Conservation (phyloP, 495 filamentous ascomycete genomes). For the Thermothielavioides terrestris region DNA sequence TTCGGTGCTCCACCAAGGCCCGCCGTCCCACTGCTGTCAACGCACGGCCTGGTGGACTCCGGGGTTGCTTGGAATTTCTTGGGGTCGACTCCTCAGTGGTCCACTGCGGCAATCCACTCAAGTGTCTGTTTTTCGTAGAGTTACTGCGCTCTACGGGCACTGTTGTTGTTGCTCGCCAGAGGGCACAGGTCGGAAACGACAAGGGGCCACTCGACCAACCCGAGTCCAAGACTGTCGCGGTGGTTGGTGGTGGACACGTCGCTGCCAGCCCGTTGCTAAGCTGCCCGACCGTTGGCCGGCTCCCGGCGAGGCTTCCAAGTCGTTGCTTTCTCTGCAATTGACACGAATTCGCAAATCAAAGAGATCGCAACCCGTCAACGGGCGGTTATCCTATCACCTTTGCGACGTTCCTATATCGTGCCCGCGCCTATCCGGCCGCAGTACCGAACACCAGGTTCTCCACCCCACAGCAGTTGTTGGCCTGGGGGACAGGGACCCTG, state of each 20-base stretch:
- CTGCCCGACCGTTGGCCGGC: conserved; percentile 6
- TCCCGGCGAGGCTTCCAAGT: background rate
- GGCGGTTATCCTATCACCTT: background rate
- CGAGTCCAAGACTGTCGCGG: background rate
- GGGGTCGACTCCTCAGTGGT: background rate
- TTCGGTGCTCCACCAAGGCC: conserved; percentile 4
- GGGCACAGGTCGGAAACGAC: background rate
- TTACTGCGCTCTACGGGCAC: background rate
- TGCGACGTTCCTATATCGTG: background rate
- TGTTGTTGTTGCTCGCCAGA: background rate
- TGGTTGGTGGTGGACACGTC: conserved; percentile 7
- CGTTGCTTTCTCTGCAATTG: background rate
- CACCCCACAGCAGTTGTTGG: background rate
- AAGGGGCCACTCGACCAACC: conserved; percentile 1
- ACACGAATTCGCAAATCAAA: background rate
- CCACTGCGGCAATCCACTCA: background rate
- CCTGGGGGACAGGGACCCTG: conserved; percentile 13
- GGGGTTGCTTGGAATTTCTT: background rate
- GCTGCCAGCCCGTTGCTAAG: conserved; percentile 5
- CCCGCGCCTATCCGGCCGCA: background rate
- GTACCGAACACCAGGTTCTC: background rate
- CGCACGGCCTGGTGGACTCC: background rate
- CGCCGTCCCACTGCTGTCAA: background rate
- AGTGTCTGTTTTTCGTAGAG: background rate
- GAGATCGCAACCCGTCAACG: conserved; percentile 3